Evolutionary conservation across 139 green algal genomes (phyloP).

Genomic region (Prasinococcaceae sp.): DNA sequence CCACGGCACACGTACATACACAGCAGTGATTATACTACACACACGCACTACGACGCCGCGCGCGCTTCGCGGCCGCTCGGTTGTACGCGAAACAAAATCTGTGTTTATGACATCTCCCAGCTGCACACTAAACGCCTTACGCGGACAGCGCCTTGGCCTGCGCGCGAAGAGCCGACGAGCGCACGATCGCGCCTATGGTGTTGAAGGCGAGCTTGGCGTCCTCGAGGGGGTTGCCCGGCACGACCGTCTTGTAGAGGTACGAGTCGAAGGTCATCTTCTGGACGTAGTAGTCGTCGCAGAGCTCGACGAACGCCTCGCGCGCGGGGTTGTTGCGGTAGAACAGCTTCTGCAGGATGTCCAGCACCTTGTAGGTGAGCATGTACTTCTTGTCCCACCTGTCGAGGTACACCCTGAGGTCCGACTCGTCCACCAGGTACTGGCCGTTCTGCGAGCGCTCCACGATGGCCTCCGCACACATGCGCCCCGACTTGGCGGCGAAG

Average conservation of each 20-base stretch:
- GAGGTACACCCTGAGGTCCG: constrained; percentile 78
- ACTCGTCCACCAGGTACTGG: constrained; percentile 73
- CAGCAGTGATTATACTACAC: background rate
- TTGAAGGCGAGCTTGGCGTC: constrained; percentile 88
- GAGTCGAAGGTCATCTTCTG: constrained; percentile 99
- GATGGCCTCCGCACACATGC: constrained; percentile 94
- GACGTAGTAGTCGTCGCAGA: constrained; percentile 92
- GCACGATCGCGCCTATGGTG: constrained; percentile 74
- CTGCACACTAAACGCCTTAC: too few species aligned
- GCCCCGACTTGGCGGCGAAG: constrained; percentile 95
- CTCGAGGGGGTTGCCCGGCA: constrained; percentile 91
- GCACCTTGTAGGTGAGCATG: constrained; percentile 99
- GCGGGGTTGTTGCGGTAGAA: constrained; percentile 93
- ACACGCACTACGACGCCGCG: background rate
- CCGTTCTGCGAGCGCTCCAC: constrained; percentile 56
- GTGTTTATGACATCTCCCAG: background rate
- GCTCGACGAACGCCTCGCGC: constrained; percentile 96
- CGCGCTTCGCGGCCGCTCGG: too few species aligned
- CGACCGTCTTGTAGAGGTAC: constrained; percentile 99
- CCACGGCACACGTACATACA: background rate
- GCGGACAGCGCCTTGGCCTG: constrained; percentile 25
- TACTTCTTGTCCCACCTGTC: constrained; percentile 97
- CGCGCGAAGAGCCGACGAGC: constrained; percentile 79
- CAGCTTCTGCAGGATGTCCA: constrained; percentile 99
- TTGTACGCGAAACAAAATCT: background rate